Base-by-base conservation (phyloP, 2,329 filamentous ascomycete species). In the Aspergillus sp. region DNA sequence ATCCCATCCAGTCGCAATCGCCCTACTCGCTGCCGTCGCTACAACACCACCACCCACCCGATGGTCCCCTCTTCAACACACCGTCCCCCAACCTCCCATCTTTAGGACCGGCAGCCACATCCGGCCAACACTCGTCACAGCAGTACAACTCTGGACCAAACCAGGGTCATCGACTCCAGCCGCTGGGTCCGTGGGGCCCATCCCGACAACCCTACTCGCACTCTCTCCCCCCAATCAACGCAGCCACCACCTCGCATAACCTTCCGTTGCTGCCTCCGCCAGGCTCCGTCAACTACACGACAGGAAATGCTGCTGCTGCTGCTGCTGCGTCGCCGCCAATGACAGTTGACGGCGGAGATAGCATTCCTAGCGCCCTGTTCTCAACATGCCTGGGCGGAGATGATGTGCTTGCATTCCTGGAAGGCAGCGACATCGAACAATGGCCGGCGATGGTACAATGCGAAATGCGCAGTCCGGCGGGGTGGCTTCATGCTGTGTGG, bases 121-220 rank as follows among this genome's bases (percentile, higher is more conserved):
- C 52, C 5, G 41, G 48, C 7, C 41, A 41, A 5, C 58, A 60
- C 39, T 47, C 60, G 7, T 58, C 62, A 4, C 57, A 61, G 1
- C 59, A 60, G 33, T 62, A 62, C 41, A 48, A 58, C 26, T 48
- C 53, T 5, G 53, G 56, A 26, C 52, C 36, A 8, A 26, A 19
- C 26, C 49, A 62, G 12, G 52, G 55, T 26, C 64, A 66, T 44
- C 65, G 66, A 5, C 54, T 70, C 28, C 68, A 70, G 41, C 65
- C 68, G 3, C 57, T 70, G 48, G 69, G 68, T 44, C 61, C 67
- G 9, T 70, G 66, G 67, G 52, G 64, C 30, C 58, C 61, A 7
- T 51, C 57, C 3, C 64, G 61, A 28, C 57, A 57, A 12, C 52
- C 60, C 4, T 58, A 66, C 28, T 69, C 65, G 0, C 67, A 68